These are phyloP conservation scores for Trichoderma guizhouense DNA, from an alignment of 2,329 filamentous ascomycete genomes.

Conservation along the genomic window DNA sequence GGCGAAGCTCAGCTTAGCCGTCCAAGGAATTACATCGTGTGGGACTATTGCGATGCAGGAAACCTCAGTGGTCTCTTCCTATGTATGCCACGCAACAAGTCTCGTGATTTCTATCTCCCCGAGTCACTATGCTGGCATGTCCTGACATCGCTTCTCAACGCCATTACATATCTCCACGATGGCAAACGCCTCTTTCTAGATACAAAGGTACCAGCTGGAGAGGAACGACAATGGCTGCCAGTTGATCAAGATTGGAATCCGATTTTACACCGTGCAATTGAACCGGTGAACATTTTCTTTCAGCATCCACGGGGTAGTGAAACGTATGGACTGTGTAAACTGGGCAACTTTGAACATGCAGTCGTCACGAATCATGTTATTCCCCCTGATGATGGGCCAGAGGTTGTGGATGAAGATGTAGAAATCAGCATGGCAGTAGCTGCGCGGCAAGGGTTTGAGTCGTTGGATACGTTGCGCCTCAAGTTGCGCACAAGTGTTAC, in stretches of 20 bases:
- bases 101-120: slow-evolving; percentile 39
- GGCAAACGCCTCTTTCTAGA: slow-evolving; percentile 35
- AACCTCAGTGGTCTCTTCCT: slow-evolving; percentile 43
- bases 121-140: slow-evolving; percentile 58
- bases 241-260: slow-evolving; percentile 47
- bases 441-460: slow-evolving; percentile 19
- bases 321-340: slow-evolving; percentile 52
- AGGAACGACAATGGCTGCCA: slow-evolving; percentile 18
- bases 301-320: slow-evolving; percentile 46
- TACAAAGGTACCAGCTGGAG: neutral
- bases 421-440: slow-evolving; percentile 20
- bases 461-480: slow-evolving; percentile 4
- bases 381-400: neutral
- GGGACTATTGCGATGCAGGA: slow-evolving; percentile 53
- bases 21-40: slow-evolving; percentile 40
- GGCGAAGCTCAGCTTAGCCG: slow-evolving; percentile 1
- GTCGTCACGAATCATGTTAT: slow-evolving; percentile 38
- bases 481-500: slow-evolving; percentile 10
- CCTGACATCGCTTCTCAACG: slow-evolving; percentile 44
- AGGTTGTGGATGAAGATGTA: neutral
- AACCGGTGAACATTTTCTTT: slow-evolving; percentile 49
- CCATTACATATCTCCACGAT: slow-evolving; percentile 52
- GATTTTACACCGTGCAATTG: slow-evolving; percentile 48
- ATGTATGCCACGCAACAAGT: slow-evolving; percentile 23
- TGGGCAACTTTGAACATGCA: slow-evolving; percentile 46